Percentiles rank a stretch among this genome's conserved stretches.
Conservation (phyloP, 768 basidiomycete species). For the Trametes punicea region DNA sequence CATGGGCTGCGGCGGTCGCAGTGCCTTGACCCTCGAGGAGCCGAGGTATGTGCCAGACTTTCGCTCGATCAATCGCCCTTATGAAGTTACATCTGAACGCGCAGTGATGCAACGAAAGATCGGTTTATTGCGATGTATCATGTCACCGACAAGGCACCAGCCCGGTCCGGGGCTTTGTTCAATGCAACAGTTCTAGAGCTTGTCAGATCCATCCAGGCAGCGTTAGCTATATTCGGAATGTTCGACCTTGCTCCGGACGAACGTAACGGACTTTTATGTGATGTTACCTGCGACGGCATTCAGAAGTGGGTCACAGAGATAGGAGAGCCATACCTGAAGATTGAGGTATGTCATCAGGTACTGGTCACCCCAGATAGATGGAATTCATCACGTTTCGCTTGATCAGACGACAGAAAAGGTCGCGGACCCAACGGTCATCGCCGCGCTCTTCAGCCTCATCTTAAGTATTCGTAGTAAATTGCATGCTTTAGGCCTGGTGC, state of each 20-base stretch:
- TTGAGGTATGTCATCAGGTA: slow-evolving; percentile 45
- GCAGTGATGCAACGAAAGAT: slow-evolving; percentile 74
- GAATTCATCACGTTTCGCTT: background rate
- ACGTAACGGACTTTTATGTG: slow-evolving; percentile 70
- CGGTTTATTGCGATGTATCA: slow-evolving; percentile 73
- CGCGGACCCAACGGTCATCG: slow-evolving; percentile 68
- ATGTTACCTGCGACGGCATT: slow-evolving; percentile 70
- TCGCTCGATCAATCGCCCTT: background rate
- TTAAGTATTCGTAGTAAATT: slow-evolving; percentile 69
- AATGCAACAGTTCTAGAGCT: slow-evolving; percentile 68
- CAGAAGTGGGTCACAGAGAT: slow-evolving; percentile 64
- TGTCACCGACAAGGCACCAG: slow-evolving; percentile 42
- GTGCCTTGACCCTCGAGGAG: slow-evolving; percentile 73
- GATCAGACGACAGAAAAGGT: slow-evolving; percentile 65
- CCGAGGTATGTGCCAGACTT: slow-evolving; percentile 54
- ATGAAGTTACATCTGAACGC: slow-evolving; percentile 1
- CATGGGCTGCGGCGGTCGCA: slow-evolving; percentile 81
- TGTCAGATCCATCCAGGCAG: slow-evolving; percentile 70
- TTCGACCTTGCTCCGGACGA: slow-evolving; percentile 41
- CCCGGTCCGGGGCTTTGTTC: slow-evolving; percentile 42
- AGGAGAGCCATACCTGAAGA: slow-evolving; percentile 55
- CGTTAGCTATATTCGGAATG: slow-evolving; percentile 68
- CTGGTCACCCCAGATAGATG: background rate
- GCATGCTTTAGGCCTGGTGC: slow-evolving; percentile 45
- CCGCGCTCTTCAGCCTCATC: slow-evolving; percentile 68